A percentile compares a stretch with the other conserved stretches of the same genome.
phyloP scores from a whole-genome alignment of 2,329 filamentous ascomycete genomes.

The Chrysoporthe cubensis region DNA sequence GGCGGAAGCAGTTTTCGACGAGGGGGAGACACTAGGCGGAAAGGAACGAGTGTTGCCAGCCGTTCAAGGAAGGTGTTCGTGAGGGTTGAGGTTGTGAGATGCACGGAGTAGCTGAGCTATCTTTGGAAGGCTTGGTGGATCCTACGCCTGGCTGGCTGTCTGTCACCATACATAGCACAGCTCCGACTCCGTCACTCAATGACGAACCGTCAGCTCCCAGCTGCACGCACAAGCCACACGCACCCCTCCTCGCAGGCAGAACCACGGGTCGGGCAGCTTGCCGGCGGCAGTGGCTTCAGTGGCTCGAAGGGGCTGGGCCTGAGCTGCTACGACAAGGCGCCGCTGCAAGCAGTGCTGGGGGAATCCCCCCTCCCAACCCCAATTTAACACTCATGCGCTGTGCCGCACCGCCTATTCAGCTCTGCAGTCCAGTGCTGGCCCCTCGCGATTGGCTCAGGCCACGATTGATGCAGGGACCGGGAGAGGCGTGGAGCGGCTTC shows the following conservation, averaged over 20 bases:
- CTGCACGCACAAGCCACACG: constrained; percentile 14
- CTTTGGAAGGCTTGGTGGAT: constrained; percentile 20
- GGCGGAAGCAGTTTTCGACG: background rate
- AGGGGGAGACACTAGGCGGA: background rate
- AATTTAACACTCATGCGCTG: constrained; percentile 13
- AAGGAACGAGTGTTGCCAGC: constrained; percentile 8
- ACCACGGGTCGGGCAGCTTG: background rate
- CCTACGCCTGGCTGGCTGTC: constrained; percentile 21
- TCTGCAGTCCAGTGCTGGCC: constrained; percentile 12
- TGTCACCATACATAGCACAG: constrained; percentile 22
- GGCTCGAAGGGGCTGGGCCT: background rate
- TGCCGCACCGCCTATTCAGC: constrained; percentile 17
- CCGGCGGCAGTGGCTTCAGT: constrained; percentile 5
- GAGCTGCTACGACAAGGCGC: constrained; percentile 13
- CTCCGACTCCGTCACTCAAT: constrained; percentile 14
- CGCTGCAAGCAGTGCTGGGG: constrained; percentile 10
- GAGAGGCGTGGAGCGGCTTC: background rate
- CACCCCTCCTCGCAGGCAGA: background rate
- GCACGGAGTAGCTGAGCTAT: constrained; percentile 8
- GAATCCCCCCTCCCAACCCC: background rate
- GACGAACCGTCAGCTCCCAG: constrained; percentile 12
- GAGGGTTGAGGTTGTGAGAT: constrained; percentile 14
- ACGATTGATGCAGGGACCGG: constrained; percentile 18
- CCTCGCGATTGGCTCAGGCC: constrained; percentile 12
- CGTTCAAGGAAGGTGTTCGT: constrained; percentile 13